Evolutionary conservation across 352 stramenopile genomes (phyloP), one percentile per base, ranked within the genome.

Genomic region (Blastocystis sp.): DNA sequence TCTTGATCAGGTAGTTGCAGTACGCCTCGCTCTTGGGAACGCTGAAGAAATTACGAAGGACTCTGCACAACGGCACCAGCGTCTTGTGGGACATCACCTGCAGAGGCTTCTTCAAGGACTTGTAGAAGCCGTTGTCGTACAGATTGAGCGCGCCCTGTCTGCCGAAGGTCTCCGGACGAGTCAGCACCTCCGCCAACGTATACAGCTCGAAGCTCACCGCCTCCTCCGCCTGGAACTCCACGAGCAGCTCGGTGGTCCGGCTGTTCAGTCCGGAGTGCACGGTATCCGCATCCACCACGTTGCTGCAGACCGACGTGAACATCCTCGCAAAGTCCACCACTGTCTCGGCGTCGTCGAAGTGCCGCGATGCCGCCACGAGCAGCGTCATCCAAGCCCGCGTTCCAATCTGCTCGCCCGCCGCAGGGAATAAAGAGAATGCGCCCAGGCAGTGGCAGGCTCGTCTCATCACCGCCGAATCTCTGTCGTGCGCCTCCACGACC

Each of bases 1-100:
- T 85, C 50, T 85, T 85, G 73, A 85, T 85, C 50, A 85, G 73
- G 56, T 85, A 85, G 73, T 85, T 85, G 50, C 73, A 85, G 50
- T 85, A 85, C 3, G 16, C 47, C 18, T 41, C 73, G 37, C 47
- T 65, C 16, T 85, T 26, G 20, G 73, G 73, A 18, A 85, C 37
- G 37, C n/a, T 26, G 73, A 85, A 85, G 73, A 85, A 85, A 34
- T 85, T 85, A 16, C 63, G 43, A 24, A 85, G 47, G 6, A 85
- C 45, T 18, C n/a, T 20, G 56, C 73, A 85, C 8, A 85, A 11
- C 20, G 43, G 73, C 24, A 85, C 68, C 47, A 85, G n/a, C 39
- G 73, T 85, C 73, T 13, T 43, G 7, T 37, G 68, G 26, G 73
- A 85, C 16, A 85, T 26, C 37, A 24, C 54, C 73, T 64, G 30